A percentile compares a stretch with the other conserved stretches of the same genome.
Conservation (phyloP, 2,329 filamentous ascomycete genomes). For the Fusarium mexicanum region DNA sequence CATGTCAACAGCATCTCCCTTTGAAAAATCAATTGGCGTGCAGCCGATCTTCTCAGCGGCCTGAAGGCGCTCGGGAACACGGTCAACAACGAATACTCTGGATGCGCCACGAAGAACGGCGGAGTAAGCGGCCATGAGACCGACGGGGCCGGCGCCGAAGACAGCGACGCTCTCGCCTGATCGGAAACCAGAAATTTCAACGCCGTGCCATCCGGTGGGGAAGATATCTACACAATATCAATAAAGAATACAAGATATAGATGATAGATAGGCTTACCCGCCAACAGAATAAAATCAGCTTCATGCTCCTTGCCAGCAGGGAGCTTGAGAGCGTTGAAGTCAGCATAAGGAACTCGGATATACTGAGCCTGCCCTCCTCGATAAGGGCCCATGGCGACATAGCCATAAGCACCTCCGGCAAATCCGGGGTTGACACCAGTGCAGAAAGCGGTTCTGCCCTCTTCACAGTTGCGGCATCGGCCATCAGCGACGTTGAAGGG, state of each 20-base stretch:
- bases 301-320: slow-evolving; percentile 70
- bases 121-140: slow-evolving; percentile 73
- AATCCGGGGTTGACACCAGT: slow-evolving; percentile 61
- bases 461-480: slow-evolving; percentile 70
- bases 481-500: slow-evolving; percentile 74
- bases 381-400: slow-evolving; percentile 69
- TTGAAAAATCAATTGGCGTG: slow-evolving; percentile 68
- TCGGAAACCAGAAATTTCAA: slow-evolving; percentile 67
- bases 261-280: slow-evolving; percentile 40
- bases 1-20: slow-evolving; percentile 67
- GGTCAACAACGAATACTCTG: slow-evolving; percentile 70
- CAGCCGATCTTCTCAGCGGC: slow-evolving; percentile 70
- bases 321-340: slow-evolving; percentile 72
- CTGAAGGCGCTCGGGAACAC: slow-evolving; percentile 66
- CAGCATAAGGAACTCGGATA: slow-evolving; percentile 71
- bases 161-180: slow-evolving; percentile 71
- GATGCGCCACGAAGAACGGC: slow-evolving; percentile 69
- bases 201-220: slow-evolving; percentile 62
- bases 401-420: slow-evolving; percentile 54
- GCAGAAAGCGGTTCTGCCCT: slow-evolving; percentile 72
- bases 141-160: slow-evolving; percentile 72
- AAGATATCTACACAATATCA: slow-evolving; percentile 44
- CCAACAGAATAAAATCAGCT: slow-evolving; percentile 64
- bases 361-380: slow-evolving; percentile 69
- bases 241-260: slow-evolving; percentile 50